Evolutionary conservation across 2,329 filamentous ascomycete species (phyloP), one percentile per base, ranked within the genome.

Genomic region (Xylariaceae sp.): DNA sequence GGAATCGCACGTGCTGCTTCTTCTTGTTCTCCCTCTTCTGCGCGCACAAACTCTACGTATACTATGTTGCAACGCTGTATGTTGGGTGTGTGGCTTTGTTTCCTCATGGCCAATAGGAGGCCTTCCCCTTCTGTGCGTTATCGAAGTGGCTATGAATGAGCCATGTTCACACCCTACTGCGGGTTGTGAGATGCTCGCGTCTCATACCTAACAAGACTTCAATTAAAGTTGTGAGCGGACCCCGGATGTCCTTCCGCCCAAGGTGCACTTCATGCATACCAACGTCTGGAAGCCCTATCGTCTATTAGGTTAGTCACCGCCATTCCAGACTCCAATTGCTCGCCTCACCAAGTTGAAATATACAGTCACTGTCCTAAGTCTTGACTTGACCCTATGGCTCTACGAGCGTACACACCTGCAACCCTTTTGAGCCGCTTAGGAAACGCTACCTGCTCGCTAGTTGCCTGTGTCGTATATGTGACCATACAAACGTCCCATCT

Each of bases 291-390:
- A 12, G 28, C 35, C 26, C 28, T 21, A 36, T 44, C 14, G 15
- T 35, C 35, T 37, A 23, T 38, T 30, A 41, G 19, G 14, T 3
- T 8, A 4, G 17, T n/a, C n/a, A n/a, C n/a, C n/a, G n/a, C n/a
- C n/a, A n/a, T n/a, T n/a, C n/a, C n/a, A n/a, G n/a, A n/a, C n/a
- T n/a, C n/a, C 19, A 23, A 33, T 5, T 24, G 47, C 33, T 13
- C 44, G 47, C 47, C 47, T 45, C 47, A 43, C 32, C 26, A n/a
- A 23, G 14, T 27, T 23, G n/a, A 12, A 31, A 34, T 36, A 19
- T 42, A 24, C 41, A 37, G 23, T 47, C n/a, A n/a, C n/a, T n/a
- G n/a, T n/a, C n/a, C 45, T 47, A 31, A 47, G 47, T 41, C 44
- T 47, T 16, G 31, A 23, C 17, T 14, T 40, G 21, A 39, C n/a